Base-by-base conservation (phyloP, 2,329 filamentous ascomycete species). In the Fusarium mangiferae region DNA sequence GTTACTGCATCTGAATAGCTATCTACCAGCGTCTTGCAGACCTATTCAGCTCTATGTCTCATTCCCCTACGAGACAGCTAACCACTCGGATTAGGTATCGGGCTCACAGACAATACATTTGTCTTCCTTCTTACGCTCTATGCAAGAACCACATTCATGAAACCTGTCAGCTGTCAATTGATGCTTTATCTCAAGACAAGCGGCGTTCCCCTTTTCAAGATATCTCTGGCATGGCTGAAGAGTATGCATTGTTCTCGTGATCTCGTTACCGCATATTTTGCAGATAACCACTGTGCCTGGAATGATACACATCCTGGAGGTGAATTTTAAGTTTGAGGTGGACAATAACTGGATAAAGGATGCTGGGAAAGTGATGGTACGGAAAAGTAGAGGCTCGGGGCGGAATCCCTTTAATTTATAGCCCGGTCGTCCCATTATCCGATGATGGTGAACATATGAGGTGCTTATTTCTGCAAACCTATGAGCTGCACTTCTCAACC, bases 401-500 rank as follows among this genome's bases (percentile, higher is more conserved):
- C 10, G 44, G 4, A 5, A 18, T 6, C 8, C 20, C 10, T 49
- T 9, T 33, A 3, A 49, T n/a, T 42, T 42, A 24, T 52, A 52
- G 12, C 8, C 13, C 3, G 33, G 3, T 4, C 7, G 4, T 20
- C 6, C 6, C 3, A 26, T 36, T 6, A 15, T 9, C 8, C 5
- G 5, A 6, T 17, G 20, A 11, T 9, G 3, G 30, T 35, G 30
- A 51, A 51, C 4, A 15, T 15, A 20, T 51, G 30, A 14, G 12
- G 8, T 14, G 6, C 4, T 18, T 4, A 8, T 20, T 8, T 20
- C 17, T 24, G 8, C 12, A 11, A 2, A 7, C 15, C 2, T 20
- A 7, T 52, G 4, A 18, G 9, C 0, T 35, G 9, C 4, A 35
- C 12, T 24, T 35, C 7, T 51, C 0, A 6, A 14, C 0, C 4